These are phyloP conservation scores for Entophlyctis luteolus DNA, from an alignment of 192 early-diverging fungal species.

Conservation along the genomic window DNA sequence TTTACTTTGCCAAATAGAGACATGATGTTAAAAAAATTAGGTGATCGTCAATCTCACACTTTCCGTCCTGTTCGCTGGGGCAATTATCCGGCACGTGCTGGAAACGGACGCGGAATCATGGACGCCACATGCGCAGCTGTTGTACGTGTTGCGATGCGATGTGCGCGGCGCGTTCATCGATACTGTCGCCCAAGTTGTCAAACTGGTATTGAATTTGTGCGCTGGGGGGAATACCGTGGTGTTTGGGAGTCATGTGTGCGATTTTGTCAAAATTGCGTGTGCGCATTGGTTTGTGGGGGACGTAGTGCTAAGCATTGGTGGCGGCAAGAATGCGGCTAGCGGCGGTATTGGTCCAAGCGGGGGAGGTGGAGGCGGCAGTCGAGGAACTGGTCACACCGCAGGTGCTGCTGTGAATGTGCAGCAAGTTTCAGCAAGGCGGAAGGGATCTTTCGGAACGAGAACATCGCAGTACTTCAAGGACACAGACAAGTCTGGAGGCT, in stretches of 20 bases:
- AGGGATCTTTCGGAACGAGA: not conserved
- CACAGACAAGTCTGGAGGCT: too few relatives aligned
- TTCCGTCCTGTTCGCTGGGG: conserved; percentile 12
- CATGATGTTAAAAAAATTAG: not conserved
- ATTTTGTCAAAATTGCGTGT: conserved; percentile 18
- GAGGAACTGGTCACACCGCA: not conserved
- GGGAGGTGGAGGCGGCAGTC: not conserved
- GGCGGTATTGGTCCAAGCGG: not conserved
- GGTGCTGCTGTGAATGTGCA: not conserved
- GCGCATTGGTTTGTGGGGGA: conserved; percentile 31
- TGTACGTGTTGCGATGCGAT: conserved; percentile 19
- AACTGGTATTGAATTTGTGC: conserved; percentile 10
- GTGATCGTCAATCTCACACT: conserved; percentile 26
- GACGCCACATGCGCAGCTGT: not conserved
- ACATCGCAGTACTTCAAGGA: not conserved
- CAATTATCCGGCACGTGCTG: conserved; percentile 12
- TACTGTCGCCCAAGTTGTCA: conserved; percentile 21
- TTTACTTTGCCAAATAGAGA: not conserved
- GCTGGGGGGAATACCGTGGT: not conserved
- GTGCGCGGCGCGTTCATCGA: conserved; percentile 21
- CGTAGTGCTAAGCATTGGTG: conserved; percentile 9
- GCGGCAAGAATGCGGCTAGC: not conserved
- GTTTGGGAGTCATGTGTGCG: conserved; percentile 24
- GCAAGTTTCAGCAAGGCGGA: not conserved
- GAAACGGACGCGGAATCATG: conserved; percentile 18